phyloP scores from a whole-genome alignment of 305 asterid species.

The Fraxinus ornus region DNA sequence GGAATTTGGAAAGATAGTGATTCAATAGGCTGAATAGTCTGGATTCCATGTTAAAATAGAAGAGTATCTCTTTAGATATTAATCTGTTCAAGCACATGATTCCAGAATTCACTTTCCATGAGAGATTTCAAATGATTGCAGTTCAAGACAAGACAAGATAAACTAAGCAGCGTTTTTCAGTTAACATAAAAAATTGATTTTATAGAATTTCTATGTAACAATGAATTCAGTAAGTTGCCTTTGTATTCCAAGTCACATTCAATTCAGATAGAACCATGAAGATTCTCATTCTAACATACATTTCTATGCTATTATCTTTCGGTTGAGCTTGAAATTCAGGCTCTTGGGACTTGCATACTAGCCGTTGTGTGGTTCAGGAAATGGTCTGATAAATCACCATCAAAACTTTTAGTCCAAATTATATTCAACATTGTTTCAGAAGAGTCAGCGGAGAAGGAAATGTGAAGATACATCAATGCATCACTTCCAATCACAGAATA shows the following conservation, averaged over 20 bases:
- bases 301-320: neutral
- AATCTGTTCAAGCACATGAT: neutral
- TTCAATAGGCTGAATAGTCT: neutral
- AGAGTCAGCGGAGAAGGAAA: constrained; percentile 62
- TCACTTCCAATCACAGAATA: constrained; percentile 67
- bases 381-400: neutral
- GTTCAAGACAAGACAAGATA: neutral
- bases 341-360: neutral
- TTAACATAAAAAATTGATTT: neutral
- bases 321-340: neutral
- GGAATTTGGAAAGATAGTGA: constrained; percentile 2
- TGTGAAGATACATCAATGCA: constrained; percentile 73
- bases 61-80: neutral
- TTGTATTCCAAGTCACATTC: neutral
- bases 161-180: neutral
- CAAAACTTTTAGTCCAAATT: too few species aligned
- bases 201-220: neutral
- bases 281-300: neutral
- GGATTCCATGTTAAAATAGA: neutral
- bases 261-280: neutral
- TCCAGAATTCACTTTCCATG: too few species aligned
- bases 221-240: neutral
- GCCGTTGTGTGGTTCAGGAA: neutral
- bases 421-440: constrained; percentile 34
- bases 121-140: neutral